Percentiles rank a stretch among this genome's conserved stretches.
These are phyloP conservation scores for Pleurotus platypus DNA, from an alignment of 768 basidiomycete species.

Conservation along the genomic window DNA sequence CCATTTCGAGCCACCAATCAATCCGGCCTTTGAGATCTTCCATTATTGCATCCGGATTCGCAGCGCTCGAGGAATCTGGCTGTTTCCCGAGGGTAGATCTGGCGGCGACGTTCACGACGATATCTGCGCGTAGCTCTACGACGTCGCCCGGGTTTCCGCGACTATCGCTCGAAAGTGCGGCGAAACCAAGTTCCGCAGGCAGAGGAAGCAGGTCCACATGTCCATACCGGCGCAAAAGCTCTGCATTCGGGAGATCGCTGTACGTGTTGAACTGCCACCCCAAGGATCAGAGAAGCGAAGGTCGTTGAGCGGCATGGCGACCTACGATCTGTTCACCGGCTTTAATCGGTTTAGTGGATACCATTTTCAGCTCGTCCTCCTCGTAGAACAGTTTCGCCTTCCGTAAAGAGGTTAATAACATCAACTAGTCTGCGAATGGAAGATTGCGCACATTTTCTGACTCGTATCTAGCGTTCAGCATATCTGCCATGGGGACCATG, in stretches of 20 bases:
- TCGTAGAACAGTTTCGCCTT: slow-evolving; percentile 89
- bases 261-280: slow-evolving; percentile 86
- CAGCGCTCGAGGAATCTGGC: slow-evolving; percentile 1
- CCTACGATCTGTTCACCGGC: slow-evolving; percentile 86
- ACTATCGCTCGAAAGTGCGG: background rate
- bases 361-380: slow-evolving; percentile 69
- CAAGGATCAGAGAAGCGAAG: slow-evolving; percentile 2
- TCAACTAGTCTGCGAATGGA: background rate
- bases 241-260: slow-evolving; percentile 88
- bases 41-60: slow-evolving; percentile 9
- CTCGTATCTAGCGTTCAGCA: slow-evolving; percentile 86
- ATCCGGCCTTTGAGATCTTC: slow-evolving; percentile 52
- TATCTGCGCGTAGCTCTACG: slow-evolving; percentile 74
- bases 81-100: background rate
- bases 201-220: slow-evolving; percentile 79
- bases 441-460: slow-evolving; percentile 69
- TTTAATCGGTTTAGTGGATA: slow-evolving; percentile 69
- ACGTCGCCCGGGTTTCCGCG: slow-evolving; percentile 67
- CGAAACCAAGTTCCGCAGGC: slow-evolving; percentile 24
- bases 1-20: slow-evolving; percentile 92
- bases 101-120: slow-evolving; percentile 45
- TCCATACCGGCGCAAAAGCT: slow-evolving; percentile 91
- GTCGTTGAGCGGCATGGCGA: slow-evolving; percentile 5
- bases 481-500: slow-evolving; percentile 96
- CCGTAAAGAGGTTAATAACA: slow-evolving; percentile 3